These are phyloP conservation scores for Rachicladosporium sp. DNA, from an alignment of 2,329 filamentous ascomycete species.

Conservation along the genomic window DNA sequence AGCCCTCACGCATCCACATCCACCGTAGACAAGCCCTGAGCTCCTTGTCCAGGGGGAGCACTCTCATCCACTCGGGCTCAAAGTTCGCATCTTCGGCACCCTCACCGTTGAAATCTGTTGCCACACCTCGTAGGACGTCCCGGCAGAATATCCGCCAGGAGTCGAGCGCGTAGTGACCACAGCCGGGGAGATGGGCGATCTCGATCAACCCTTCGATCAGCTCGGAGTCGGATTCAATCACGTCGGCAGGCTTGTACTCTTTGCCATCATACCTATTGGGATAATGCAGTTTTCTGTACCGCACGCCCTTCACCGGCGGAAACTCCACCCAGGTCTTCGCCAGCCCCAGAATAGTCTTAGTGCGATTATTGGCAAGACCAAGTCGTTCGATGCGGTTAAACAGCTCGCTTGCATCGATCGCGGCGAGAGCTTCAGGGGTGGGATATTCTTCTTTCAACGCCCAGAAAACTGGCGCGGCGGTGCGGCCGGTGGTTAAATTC, in stretches of 20 bases:
- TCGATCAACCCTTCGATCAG: constrained; percentile 55
- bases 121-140: constrained; percentile 57
- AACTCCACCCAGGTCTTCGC: constrained; percentile 54
- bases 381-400: constrained; percentile 54
- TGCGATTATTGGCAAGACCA: constrained; percentile 58
- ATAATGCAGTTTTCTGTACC: constrained; percentile 47
- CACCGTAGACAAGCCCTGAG: constrained; percentile 74
- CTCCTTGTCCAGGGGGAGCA: constrained; percentile 74
- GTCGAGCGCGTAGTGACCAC: constrained; percentile 70
- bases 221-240: constrained; percentile 34
- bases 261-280: constrained; percentile 38
- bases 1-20: constrained; percentile 86
- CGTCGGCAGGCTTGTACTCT: constrained; percentile 32
- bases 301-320: constrained; percentile 47
- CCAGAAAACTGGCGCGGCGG: constrained; percentile 66
- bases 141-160: constrained; percentile 91
- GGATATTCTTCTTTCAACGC: constrained; percentile 56
- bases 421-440: constrained; percentile 49
- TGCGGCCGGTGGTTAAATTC: constrained; percentile 62
- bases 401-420: constrained; percentile 44
- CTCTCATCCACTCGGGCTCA: constrained; percentile 83
- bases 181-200: constrained; percentile 68
- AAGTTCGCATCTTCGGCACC: constrained; percentile 38
- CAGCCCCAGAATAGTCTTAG: constrained; percentile 55
- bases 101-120: constrained; percentile 53